These are phyloP conservation scores for Fusarium virguliforme DNA, from an alignment of 2,329 filamentous ascomycete genomes.

Conservation along the genomic window DNA sequence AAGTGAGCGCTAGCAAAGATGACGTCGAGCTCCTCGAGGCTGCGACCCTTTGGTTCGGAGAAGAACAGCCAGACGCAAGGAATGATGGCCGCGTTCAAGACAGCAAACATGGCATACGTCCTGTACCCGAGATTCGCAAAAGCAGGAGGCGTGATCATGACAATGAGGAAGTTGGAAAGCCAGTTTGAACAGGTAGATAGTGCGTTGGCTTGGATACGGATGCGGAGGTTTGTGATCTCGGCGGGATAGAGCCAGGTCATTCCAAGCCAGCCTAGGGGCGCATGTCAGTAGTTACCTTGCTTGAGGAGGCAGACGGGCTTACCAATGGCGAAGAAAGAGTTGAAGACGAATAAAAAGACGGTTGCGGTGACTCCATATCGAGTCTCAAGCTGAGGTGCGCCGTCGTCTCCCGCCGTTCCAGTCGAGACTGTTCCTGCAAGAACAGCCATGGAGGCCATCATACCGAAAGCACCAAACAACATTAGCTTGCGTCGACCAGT, in stretches of 20 bases:
- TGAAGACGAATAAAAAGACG: slow-evolving; percentile 74
- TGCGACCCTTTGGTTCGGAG: slow-evolving; percentile 59
- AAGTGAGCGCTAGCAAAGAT: slow-evolving; percentile 44
- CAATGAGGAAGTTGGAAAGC: slow-evolving; percentile 79
- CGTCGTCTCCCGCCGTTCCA: slow-evolving; percentile 52
- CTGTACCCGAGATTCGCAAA: slow-evolving; percentile 67
- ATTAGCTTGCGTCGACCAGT: slow-evolving; percentile 75
- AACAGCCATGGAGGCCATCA: slow-evolving; percentile 76
- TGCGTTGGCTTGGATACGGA: slow-evolving; percentile 70
- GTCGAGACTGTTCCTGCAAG: slow-evolving; percentile 56
- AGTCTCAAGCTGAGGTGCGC: slow-evolving; percentile 49
- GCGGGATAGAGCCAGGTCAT: slow-evolving; percentile 74
- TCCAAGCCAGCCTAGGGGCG: slow-evolving; percentile 64
- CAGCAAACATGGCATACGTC: slow-evolving; percentile 67
- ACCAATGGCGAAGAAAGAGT: slow-evolving; percentile 69
- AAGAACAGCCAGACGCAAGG: slow-evolving; percentile 66
- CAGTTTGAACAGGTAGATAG: slow-evolving; percentile 73
- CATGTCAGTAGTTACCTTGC: background rate
- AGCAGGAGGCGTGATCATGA: slow-evolving; percentile 84
- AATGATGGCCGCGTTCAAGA: slow-evolving; percentile 67
- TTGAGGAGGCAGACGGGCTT: slow-evolving; percentile 23
- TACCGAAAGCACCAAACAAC: slow-evolving; percentile 75
- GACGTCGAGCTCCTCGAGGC: slow-evolving; percentile 42
- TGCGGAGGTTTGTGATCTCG: slow-evolving; percentile 73
- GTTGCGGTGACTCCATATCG: slow-evolving; percentile 53